A percentile compares a stretch with the other conserved stretches of the same genome.
Evolutionary conservation across 306 rosid genomes (phyloP).

Genomic region (Spatholobus suberectus): DNA sequence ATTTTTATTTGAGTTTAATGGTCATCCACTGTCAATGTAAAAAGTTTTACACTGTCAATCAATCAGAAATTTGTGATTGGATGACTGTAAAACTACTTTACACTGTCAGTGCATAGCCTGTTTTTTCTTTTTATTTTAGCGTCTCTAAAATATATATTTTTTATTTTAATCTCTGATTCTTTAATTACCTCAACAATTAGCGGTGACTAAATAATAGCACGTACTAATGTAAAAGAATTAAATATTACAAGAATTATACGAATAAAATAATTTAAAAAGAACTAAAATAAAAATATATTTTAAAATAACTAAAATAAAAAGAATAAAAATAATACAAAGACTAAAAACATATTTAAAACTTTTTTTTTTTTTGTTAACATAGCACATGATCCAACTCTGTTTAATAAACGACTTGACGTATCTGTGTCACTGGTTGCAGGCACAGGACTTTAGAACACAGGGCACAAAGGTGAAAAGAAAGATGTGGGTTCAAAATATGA

Average conservation of each 20-base stretch:
- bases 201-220: background rate
- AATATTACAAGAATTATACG: background rate
- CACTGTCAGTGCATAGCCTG: too few relatives aligned
- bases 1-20: too few relatives aligned
- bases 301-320: background rate
- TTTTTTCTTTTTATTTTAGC: too few relatives aligned
- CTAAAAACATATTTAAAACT: background rate
- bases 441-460: constrained; percentile 77
- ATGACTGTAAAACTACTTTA: too few relatives aligned
- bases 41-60: too few relatives aligned
- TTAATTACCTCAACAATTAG: background rate
- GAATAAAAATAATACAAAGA: background rate
- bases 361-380: too few relatives aligned
- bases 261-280: background rate
- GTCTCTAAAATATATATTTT: too few relatives aligned
- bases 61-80: too few relatives aligned
- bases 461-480: constrained; percentile 84
- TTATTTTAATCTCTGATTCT: background rate
- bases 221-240: background rate
- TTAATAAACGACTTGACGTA: background rate
- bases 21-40: too few relatives aligned
- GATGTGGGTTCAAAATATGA: constrained; percentile 97
- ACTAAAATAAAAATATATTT: background rate
- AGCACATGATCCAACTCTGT: background rate
- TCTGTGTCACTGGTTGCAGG: constrained; percentile 53